Conservation (phyloP, 495 filamentous ascomycete species). For the Lophium mytilinum region DNA sequence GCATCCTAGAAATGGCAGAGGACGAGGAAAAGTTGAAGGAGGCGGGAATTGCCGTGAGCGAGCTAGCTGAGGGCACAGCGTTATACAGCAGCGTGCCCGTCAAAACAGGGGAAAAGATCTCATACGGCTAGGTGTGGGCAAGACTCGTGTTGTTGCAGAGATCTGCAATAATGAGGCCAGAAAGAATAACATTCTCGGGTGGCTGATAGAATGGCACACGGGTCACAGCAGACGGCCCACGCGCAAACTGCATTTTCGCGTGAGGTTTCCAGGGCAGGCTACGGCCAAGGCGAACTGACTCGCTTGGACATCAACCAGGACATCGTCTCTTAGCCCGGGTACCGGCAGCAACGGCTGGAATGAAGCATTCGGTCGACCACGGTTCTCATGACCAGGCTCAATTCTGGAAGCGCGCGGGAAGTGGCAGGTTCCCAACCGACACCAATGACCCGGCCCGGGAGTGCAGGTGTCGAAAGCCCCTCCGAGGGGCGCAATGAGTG, state of each 20-base stretch:
- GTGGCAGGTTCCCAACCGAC: too few species aligned
- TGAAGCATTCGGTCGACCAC: too few species aligned
- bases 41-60: not conserved
- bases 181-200: not conserved
- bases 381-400: too few species aligned
- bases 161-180: not conserved
- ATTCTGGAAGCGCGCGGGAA: too few species aligned
- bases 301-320: too few species aligned
- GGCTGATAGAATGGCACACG: not conserved
- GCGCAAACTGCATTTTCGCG: not conserved
- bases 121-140: not conserved
- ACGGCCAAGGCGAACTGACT: too few species aligned
- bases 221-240: not conserved
- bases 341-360: too few species aligned
- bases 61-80: not conserved
- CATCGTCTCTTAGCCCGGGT: too few species aligned
- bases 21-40: conserved; percentile 4
- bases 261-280: too few species aligned
- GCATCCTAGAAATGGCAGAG: conserved; percentile 1
- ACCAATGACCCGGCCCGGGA: too few species aligned
- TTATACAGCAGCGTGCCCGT: not conserved
- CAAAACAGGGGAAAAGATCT: not conserved
- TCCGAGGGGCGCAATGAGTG: too few species aligned
- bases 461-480: too few species aligned
- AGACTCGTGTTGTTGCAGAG: not conserved